Evolutionary conservation across 345 rosid species (phyloP), one percentile per base, ranked within the genome.

Genomic region (Populus euphratica): DNA sequence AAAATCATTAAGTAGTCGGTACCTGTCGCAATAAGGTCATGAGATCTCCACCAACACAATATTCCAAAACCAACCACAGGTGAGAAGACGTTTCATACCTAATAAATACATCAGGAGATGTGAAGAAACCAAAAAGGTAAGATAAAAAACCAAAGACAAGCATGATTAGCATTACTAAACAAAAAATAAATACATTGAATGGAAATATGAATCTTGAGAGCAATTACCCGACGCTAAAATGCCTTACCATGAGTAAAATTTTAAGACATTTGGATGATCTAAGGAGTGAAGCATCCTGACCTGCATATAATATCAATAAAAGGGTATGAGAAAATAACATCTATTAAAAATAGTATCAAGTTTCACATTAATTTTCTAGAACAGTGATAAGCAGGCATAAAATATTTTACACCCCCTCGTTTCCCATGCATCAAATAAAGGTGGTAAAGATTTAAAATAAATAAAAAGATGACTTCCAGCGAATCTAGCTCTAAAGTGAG

Each of bases 21-120:
- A 96, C 99, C 98, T 96, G 98, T 70, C 89, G 89, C 81, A 94
- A 69, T 79, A 96, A 86, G 69, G 90, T 85, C 91, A 88, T 88
- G 50, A 96, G 90, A 86, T 96, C 97, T 80, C 99, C 98, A 21
- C 99, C 97, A 63, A 94, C 97, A 39, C 98, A 94, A 79, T 91
- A 96, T 78, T 96, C 99, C 90, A 96, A 81, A 84, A 96, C 97
- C 79, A 96, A 86, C 98, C 99, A 96, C 90, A 96, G 83, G 82
- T 96, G 99, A 50, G 97, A 94, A 47, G 98, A 89, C 65, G 99
- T 94, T 87, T 96, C 99, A 65, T 94, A 93, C 98, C 98, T 96
- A 64, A 78, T 63, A 41, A 63, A 77, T 20, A 66, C 75, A 70
- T 61, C 44, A 72, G 25, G 16, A 49, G 25, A 33, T 6, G 33